Percentiles rank a stretch among this genome's conserved stretches.
phyloP scores from a whole-genome alignment of 2,329 filamentous ascomycete species.

The Alternaria ethzedia region DNA sequence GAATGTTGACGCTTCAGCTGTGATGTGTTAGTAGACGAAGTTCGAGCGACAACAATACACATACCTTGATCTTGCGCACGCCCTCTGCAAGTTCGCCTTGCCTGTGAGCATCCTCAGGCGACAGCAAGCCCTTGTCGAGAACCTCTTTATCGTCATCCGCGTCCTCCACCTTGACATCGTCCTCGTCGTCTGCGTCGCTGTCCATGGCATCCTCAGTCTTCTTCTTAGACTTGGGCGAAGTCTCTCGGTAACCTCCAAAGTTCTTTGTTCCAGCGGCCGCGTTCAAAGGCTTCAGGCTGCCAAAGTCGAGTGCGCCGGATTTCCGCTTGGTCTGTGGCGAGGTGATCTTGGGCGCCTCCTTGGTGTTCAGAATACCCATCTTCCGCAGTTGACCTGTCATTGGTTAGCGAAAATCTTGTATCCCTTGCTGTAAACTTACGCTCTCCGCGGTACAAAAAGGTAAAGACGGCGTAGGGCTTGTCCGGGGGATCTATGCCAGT shows the following conservation, averaged over 20 bases:
- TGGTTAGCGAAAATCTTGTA: slow-evolving; percentile 16
- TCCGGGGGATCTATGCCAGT: slow-evolving; percentile 96
- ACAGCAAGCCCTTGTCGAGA: slow-evolving; percentile 61
- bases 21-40: slow-evolving; percentile 24
- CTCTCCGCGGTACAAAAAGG: slow-evolving; percentile 96
- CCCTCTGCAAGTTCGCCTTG: slow-evolving; percentile 80
- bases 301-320: slow-evolving; percentile 84
- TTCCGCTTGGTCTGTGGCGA: slow-evolving; percentile 74
- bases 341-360: slow-evolving; percentile 65
- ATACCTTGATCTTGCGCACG: slow-evolving; percentile 80
- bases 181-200: slow-evolving; percentile 76
- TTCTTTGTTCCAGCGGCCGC: slow-evolving; percentile 80
- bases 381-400: slow-evolving; percentile 86
- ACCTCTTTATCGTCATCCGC: slow-evolving; percentile 62
- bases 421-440: slow-evolving; percentile 65
- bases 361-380: slow-evolving; percentile 82
- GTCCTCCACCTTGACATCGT: slow-evolving; percentile 70
- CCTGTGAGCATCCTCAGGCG: slow-evolving; percentile 73
- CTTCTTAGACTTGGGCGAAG: slow-evolving; percentile 59
- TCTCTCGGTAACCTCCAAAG: slow-evolving; percentile 83
- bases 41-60: slow-evolving; percentile 53
- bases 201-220: slow-evolving; percentile 68
- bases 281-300: slow-evolving; percentile 82
- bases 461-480: slow-evolving; percentile 95
- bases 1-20: slow-evolving; percentile 85